Percentiles rank a stretch among this genome's conserved stretches.
Evolutionary conservation across 495 filamentous ascomycete species (phyloP).

Genomic region (Talaromyces proteolyticus): DNA sequence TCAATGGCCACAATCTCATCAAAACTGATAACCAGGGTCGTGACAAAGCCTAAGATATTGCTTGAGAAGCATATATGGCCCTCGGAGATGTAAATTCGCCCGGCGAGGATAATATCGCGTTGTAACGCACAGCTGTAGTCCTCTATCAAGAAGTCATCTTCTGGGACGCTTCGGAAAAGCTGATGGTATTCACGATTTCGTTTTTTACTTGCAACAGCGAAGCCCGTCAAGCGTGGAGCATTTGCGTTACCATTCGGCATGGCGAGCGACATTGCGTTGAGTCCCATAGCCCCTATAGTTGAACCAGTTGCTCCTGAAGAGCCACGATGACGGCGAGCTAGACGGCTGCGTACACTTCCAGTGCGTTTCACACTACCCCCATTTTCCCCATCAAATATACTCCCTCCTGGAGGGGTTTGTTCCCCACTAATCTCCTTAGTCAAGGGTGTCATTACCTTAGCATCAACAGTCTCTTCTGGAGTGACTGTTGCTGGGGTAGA

Average conservation of each 20-base stretch:
- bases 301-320: constrained; percentile 78
- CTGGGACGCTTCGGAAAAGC: constrained; percentile 91
- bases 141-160: constrained; percentile 97
- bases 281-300: constrained; percentile 65
- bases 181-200: constrained; percentile 93
- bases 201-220: constrained; percentile 93
- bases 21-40: constrained; percentile 94
- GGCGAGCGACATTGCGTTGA: constrained; percentile 58
- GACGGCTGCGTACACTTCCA: constrained; percentile 76
- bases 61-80: constrained; percentile 98
- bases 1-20: constrained; percentile 96
- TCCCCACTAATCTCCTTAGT: constrained; percentile 41
- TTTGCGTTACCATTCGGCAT: constrained; percentile 51
- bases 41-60: constrained; percentile 98
- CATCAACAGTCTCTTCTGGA: constrained; percentile 24
- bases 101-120: constrained; percentile 90
- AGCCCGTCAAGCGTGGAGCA: constrained; percentile 78
- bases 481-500: constrained; percentile 19
- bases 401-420: constrained; percentile 58
- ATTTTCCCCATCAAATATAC: constrained; percentile 62
- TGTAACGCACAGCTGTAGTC: constrained; percentile 97
- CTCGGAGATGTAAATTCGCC: constrained; percentile 92
- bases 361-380: constrained; percentile 54
- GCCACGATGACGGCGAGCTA: constrained; percentile 71
- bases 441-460: constrained; percentile 21